Conservation (phyloP, 768 basidiomycete genomes). For the Tylopilus subfusipes region DNA sequence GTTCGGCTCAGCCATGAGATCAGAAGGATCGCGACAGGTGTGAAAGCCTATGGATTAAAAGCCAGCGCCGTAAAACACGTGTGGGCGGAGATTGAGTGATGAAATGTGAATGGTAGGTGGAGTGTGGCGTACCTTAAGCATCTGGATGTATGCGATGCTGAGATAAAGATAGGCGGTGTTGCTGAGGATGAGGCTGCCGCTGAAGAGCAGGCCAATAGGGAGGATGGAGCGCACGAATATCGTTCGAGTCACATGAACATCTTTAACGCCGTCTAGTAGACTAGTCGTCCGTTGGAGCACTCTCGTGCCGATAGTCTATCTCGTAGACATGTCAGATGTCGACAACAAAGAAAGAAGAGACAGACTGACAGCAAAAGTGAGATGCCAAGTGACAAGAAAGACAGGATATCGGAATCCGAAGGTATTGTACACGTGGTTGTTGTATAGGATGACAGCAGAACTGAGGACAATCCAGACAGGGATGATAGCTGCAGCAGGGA, state of each 20-base stretch:
- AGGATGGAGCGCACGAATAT: slow-evolving; percentile 83
- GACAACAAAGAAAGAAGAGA: not conserved
- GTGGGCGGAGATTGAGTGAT: not conserved
- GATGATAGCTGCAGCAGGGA: slow-evolving; percentile 70
- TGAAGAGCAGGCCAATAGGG: slow-evolving; percentile 92
- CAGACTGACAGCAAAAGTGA: slow-evolving; percentile 57
- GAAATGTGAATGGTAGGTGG: not conserved
- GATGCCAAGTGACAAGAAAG: slow-evolving; percentile 88
- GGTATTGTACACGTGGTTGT: slow-evolving; percentile 84
- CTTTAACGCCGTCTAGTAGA: slow-evolving; percentile 74
- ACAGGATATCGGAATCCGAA: slow-evolving; percentile 87
- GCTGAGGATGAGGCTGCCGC: slow-evolving; percentile 83
- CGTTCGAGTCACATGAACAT: slow-evolving; percentile 74
- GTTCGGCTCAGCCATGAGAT: slow-evolving; percentile 91
- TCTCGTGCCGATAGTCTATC: slow-evolving; percentile 77
- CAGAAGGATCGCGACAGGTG: slow-evolving; percentile 82
- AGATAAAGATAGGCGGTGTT: slow-evolving; percentile 93
- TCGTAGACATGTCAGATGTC: not conserved
- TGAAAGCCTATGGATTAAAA: slow-evolving; percentile 65
- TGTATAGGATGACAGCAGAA: slow-evolving; percentile 92
- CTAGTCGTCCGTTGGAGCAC: slow-evolving; percentile 77
- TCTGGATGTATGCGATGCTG: slow-evolving; percentile 92
- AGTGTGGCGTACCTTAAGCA: slow-evolving; percentile 69
- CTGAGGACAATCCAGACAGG: slow-evolving; percentile 92
- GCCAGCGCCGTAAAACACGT: not conserved